A percentile compares a stretch with the other conserved stretches of the same genome.
These are phyloP conservation scores for Chrysoporthe cubensis DNA, from an alignment of 2,329 filamentous ascomycete species.

Conservation along the genomic window DNA sequence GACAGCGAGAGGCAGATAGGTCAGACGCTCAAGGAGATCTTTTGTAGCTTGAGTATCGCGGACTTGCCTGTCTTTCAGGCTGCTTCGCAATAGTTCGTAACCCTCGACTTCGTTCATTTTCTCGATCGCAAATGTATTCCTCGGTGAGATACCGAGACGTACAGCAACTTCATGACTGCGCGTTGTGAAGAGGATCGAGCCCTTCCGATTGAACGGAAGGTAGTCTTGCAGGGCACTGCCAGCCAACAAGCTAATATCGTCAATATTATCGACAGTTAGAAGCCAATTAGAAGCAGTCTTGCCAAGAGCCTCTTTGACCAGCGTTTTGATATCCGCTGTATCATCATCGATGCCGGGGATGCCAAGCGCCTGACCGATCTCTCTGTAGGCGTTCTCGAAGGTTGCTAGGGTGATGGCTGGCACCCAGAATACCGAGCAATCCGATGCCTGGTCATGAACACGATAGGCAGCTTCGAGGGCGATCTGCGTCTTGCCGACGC, in stretches of 20 bases:
- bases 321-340: conserved; percentile 40
- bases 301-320: conserved; percentile 38
- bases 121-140: conserved; percentile 32
- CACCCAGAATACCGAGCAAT: conserved; percentile 47
- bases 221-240: conserved; percentile 31
- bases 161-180: conserved; percentile 30
- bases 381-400: conserved; percentile 42
- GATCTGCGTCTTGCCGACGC: conserved; percentile 42
- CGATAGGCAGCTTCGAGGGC: conserved; percentile 41
- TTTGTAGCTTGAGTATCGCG: background rate
- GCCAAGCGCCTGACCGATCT: conserved; percentile 37
- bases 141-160: conserved; percentile 23
- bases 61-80: background rate
- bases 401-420: conserved; percentile 34
- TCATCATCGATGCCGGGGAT: conserved; percentile 38
- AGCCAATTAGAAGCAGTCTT: background rate
- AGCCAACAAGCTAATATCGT: conserved; percentile 25
- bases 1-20: conserved; percentile 41
- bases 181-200: conserved; percentile 39
- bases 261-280: background rate
- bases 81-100: background rate
- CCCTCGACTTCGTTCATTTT: background rate
- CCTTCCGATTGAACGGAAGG: conserved; percentile 37
- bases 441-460: conserved; percentile 31
- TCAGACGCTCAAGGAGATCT: conserved; percentile 33